Conservation (phyloP, 2,329 filamentous ascomycete genomes). For the Aspergillus chevalieri region DNA sequence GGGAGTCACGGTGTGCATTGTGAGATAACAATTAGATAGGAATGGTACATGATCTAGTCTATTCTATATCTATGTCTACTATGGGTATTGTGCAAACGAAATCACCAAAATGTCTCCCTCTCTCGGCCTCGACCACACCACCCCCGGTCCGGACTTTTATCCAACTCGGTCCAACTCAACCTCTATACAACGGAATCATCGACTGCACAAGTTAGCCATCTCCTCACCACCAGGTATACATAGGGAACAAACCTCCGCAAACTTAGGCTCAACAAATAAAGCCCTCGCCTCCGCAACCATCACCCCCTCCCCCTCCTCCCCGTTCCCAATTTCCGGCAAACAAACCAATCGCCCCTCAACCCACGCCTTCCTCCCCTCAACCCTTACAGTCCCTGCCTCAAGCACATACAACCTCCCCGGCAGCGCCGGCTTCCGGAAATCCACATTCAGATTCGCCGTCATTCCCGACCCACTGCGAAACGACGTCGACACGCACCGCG, state of each 20-base stretch:
- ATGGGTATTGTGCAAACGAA: no score
- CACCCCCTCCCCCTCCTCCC: slow-evolving; percentile 17
- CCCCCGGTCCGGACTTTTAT: no score
- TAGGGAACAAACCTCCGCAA: slow-evolving; percentile 25
- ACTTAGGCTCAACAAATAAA: slow-evolving; percentile 35
- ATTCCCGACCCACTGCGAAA: slow-evolving; percentile 30
- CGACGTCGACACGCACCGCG: slow-evolving; percentile 26
- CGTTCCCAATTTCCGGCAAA: slow-evolving; percentile 9
- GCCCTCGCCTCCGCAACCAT: slow-evolving; percentile 32
- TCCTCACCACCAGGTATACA: not conserved
- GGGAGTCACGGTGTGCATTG: slow-evolving; percentile 9
- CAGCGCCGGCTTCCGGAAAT: slow-evolving; percentile 28
- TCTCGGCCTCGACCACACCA: no score
- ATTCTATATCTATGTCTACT: not conserved
- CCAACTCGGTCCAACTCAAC: slow-evolving; percentile 7
- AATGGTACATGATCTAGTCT: slow-evolving; percentile 8
- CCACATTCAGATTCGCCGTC: slow-evolving; percentile 33
- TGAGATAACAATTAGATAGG: slow-evolving; percentile 12
- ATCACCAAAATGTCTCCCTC: no score
- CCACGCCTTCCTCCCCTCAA: slow-evolving; percentile 34
- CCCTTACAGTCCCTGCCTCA: slow-evolving; percentile 24
- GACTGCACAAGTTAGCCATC: slow-evolving; percentile 15
- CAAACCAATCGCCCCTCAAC: slow-evolving; percentile 27
- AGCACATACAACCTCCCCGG: slow-evolving; percentile 29
- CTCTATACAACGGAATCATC: slow-evolving; percentile 27